These are phyloP conservation scores for Blastobotrys proliferans DNA, from an alignment of 1,139 yeast species.

Conservation along the genomic window DNA sequence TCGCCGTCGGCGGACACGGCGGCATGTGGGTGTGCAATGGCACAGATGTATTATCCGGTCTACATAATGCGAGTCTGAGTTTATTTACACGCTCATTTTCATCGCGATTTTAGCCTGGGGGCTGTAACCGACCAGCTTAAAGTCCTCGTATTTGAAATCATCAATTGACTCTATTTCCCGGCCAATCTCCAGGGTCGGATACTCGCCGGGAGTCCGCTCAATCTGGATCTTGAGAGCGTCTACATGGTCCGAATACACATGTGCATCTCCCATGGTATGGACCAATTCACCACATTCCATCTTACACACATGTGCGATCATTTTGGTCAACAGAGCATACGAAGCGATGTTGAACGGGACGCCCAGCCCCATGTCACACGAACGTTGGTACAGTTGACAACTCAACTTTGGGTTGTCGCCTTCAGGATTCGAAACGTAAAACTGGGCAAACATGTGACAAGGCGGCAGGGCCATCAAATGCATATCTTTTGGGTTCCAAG, in stretches of 20 bases:
- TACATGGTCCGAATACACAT: conserved; percentile 86
- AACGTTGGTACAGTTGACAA: conserved; percentile 88
- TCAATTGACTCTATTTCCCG: conserved; percentile 70
- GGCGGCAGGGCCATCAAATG: conserved; percentile 96
- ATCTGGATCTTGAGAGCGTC: conserved; percentile 84
- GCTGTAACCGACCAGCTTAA: conserved; percentile 69
- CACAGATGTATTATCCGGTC: not conserved
- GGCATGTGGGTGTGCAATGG: not conserved
- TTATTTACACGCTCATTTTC: conserved; percentile 63
- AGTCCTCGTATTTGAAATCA: conserved; percentile 84
- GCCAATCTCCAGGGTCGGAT: conserved; percentile 72
- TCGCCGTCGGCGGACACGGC: too few species aligned
- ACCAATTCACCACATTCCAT: conserved; percentile 94
- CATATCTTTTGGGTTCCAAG: conserved; percentile 98
- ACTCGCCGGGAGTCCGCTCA: conserved; percentile 64
- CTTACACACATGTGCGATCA: conserved; percentile 92
- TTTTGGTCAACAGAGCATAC: conserved; percentile 82
- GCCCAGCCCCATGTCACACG: conserved; percentile 99
- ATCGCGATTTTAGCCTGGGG: conserved; percentile 83
- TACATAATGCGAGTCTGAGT: not conserved
- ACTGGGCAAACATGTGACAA: conserved; percentile 94
- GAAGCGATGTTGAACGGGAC: conserved; percentile 98
- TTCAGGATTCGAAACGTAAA: conserved; percentile 78
- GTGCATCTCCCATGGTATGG: conserved; percentile 96
- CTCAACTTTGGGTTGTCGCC: conserved; percentile 60